These are phyloP conservation scores for Ceratocystis alfenasii DNA, from an alignment of 2,329 filamentous ascomycete species.

Conservation along the genomic window DNA sequence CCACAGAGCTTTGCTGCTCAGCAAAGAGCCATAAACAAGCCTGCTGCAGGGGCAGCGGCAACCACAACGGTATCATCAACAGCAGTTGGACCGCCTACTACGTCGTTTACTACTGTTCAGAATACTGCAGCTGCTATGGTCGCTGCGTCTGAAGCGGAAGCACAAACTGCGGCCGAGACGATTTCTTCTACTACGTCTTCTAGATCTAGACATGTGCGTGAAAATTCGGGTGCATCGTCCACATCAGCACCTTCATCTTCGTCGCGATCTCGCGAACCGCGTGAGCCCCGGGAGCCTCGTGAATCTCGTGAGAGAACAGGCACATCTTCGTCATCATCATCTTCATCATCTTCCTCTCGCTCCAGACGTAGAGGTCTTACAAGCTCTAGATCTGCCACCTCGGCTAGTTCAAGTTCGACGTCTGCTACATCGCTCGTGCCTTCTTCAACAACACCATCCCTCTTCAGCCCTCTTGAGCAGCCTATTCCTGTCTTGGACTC, in stretches of 20 bases:
- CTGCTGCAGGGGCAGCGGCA: constrained; percentile 29
- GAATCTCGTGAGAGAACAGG: constrained; percentile 10
- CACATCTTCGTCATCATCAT: constrained; percentile 12
- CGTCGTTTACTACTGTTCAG: constrained; percentile 21
- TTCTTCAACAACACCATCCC: constrained; percentile 33
- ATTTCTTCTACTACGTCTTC: background rate
- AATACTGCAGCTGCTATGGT: constrained; percentile 20
- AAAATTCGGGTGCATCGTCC: constrained; percentile 12
- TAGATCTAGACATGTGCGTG: constrained; percentile 19
- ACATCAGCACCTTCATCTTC: constrained; percentile 10
- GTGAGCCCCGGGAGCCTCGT: constrained; percentile 9
- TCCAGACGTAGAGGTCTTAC: constrained; percentile 13
- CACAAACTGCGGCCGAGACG: background rate
- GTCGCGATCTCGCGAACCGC: constrained; percentile 13
- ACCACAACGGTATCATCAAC: constrained; percentile 28
- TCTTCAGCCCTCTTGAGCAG: constrained; percentile 46
- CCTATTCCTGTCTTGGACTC: constrained; percentile 41
- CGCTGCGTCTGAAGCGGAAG: constrained; percentile 13
- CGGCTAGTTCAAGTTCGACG: background rate
- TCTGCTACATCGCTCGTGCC: constrained; percentile 5
- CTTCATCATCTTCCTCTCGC: constrained; percentile 9
- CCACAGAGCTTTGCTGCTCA: constrained; percentile 57
- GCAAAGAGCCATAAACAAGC: constrained; percentile 44
- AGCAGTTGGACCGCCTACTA: constrained; percentile 19
- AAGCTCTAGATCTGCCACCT: constrained; percentile 14